phyloP scores from a whole-genome alignment of 2,329 filamentous ascomycete species.

The Hirsutella minnesotensis region DNA sequence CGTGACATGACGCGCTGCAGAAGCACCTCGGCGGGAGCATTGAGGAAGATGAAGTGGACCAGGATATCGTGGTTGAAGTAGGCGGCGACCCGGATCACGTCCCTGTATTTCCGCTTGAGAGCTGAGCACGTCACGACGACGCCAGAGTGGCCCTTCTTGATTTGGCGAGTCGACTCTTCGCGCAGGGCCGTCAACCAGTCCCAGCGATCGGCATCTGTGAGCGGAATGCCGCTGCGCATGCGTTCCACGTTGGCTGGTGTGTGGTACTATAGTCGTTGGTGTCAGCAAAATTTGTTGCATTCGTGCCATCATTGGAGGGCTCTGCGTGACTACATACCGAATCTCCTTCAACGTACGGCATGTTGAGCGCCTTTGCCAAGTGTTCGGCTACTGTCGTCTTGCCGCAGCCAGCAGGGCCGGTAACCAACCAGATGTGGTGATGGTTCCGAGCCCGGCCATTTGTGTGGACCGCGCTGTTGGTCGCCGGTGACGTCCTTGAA shows the following conservation, averaged over 20 bases:
- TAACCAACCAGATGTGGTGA: slow-evolving; percentile 72
- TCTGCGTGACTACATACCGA: slow-evolving; percentile 46
- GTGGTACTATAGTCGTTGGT: slow-evolving; percentile 45
- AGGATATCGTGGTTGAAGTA: slow-evolving; percentile 63
- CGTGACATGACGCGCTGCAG: slow-evolving; percentile 63
- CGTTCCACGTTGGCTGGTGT: slow-evolving; percentile 74
- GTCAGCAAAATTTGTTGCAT: neutral
- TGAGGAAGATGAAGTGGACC: slow-evolving; percentile 88
- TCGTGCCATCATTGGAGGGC: no score
- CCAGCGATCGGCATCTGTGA: slow-evolving; percentile 92
- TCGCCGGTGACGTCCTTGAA: slow-evolving; percentile 9
- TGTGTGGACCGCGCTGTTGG: slow-evolving; percentile 11
- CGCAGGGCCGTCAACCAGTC: slow-evolving; percentile 83
- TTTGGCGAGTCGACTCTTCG: slow-evolving; percentile 48
- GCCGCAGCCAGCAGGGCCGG: slow-evolving; percentile 67
- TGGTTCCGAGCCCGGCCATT: slow-evolving; percentile 15
- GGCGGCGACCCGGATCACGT: slow-evolving; percentile 72
- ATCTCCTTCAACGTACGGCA: slow-evolving; percentile 69
- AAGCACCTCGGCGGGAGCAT: slow-evolving; percentile 63
- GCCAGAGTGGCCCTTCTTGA: slow-evolving; percentile 47
- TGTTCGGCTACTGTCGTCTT: slow-evolving; percentile 65
- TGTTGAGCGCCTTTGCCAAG: slow-evolving; percentile 46
- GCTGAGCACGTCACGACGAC: slow-evolving; percentile 97
- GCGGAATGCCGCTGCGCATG: slow-evolving; percentile 72
- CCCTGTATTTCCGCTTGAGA: slow-evolving; percentile 92